Conservation (phyloP, 371 early-diverging fungal species). For the Chytridium lagenaria region DNA sequence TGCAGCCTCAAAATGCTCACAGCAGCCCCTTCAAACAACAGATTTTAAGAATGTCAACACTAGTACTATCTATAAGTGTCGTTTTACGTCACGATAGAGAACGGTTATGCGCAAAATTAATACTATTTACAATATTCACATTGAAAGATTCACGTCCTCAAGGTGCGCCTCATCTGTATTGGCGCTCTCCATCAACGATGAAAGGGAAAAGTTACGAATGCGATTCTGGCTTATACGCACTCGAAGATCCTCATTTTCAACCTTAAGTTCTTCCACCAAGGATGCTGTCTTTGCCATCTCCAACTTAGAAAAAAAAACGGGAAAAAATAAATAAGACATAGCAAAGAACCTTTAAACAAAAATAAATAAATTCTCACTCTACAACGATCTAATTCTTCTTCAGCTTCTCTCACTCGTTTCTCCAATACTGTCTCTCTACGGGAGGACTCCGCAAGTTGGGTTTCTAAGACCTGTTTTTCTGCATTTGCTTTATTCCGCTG, state of each 20-base stretch:
- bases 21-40: too few species aligned
- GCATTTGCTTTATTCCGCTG: not conserved
- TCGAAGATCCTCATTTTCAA: slow-evolving; percentile 10
- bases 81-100: too few species aligned
- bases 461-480: slow-evolving; percentile 1
- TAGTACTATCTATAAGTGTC: too few species aligned
- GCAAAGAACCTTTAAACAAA: not conserved
- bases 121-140: not conserved
- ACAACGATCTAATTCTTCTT: slow-evolving; percentile 3
- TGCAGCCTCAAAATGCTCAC: too few species aligned
- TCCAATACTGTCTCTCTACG: not conserved
- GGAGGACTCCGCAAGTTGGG: not conserved
- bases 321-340: too few species aligned
- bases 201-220: slow-evolving; percentile 7
- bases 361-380: too few species aligned
- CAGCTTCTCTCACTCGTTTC: not conserved
- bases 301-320: not conserved
- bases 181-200: slow-evolving; percentile 4
- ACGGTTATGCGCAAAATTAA: too few species aligned
- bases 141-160: not conserved
- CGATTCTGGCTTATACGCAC: not conserved
- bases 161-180: not conserved
- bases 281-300: not conserved
- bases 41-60: too few species aligned
- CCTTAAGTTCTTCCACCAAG: not conserved